phyloP scores from a whole-genome alignment of 2,329 filamentous ascomycete species.

The Penicillium sp. region DNA sequence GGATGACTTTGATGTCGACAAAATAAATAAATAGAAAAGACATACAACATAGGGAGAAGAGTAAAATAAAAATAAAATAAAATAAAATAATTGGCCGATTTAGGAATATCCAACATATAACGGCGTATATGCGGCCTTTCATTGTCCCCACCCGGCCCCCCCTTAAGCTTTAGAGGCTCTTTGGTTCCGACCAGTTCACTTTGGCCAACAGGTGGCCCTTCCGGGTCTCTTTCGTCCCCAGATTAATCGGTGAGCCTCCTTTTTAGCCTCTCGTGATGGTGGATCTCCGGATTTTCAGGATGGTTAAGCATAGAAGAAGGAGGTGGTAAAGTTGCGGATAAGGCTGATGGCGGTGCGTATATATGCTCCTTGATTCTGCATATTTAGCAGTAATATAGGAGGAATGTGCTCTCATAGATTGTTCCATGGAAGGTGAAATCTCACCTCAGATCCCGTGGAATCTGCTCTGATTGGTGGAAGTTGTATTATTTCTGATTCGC shows the following conservation, averaged over 20 bases:
- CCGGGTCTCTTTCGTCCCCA: background rate
- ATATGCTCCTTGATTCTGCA: background rate
- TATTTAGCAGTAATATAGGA: background rate
- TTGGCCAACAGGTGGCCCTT: background rate
- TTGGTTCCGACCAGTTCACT: background rate
- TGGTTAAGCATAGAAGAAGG: background rate
- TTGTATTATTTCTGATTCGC: background rate
- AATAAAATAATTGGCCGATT: background rate
- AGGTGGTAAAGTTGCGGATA: background rate
- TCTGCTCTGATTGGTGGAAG: background rate
- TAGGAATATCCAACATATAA: no score
- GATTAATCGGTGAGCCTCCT: background rate
- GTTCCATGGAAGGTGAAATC: constrained; percentile 1
- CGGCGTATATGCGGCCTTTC: background rate
- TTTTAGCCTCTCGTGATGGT: background rate
- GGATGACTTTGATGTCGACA: background rate
- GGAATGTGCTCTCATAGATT: background rate
- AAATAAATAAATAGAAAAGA: background rate
- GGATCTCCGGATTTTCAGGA: background rate
- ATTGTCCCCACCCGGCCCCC: constrained; percentile 1
- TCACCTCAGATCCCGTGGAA: constrained; percentile 1
- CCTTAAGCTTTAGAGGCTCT: constrained; percentile 4
- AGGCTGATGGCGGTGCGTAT: background rate
- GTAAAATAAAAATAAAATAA: background rate
- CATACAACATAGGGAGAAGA: background rate